Percentiles rank a stretch among this genome's conserved stretches.
phyloP scores from a whole-genome alignment of 805 yeast genomes.

The Metschnikowia cerradonensis region DNA sequence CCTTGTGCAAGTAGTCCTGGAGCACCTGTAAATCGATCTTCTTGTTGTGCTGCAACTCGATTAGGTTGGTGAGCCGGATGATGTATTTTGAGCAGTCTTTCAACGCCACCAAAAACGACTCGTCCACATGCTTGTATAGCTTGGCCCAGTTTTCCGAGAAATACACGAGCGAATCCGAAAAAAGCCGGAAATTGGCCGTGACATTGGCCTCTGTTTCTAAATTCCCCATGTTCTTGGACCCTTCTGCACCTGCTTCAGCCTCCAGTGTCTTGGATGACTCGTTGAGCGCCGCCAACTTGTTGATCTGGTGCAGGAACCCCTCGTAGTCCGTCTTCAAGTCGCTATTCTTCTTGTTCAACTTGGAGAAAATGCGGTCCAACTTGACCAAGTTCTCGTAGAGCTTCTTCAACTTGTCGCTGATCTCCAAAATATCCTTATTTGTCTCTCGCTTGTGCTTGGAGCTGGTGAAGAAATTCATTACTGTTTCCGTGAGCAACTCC shows the following conservation, averaged over 20 bases:
- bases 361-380: constrained; percentile 73
- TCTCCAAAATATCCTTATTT: constrained; percentile 55
- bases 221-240: constrained; percentile 20
- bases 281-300: constrained; percentile 60
- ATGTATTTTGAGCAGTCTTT: constrained; percentile 81
- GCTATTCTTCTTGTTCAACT: constrained; percentile 66
- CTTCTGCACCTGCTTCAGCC: too few relatives aligned
- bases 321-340: constrained; percentile 71
- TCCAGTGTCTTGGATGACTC: constrained; percentile 5
- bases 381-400: constrained; percentile 77
- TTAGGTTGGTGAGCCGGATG: constrained; percentile 46
- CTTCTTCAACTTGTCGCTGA: constrained; percentile 76
- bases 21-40: constrained; percentile 87
- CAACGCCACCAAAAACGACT: constrained; percentile 74
- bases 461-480: constrained; percentile 90
- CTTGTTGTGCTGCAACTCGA: constrained; percentile 85
- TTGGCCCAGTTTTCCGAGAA: constrained; percentile 40
- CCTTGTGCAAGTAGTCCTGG: constrained; percentile 69
- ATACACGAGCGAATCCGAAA: constrained; percentile 34
- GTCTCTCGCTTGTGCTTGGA: constrained; percentile 66
- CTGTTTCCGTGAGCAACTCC: constrained; percentile 84
- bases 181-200: constrained; percentile 30
- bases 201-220: constrained; percentile 11
- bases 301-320: constrained; percentile 65
- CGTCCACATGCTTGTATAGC: constrained; percentile 56